A percentile compares a stretch with the other conserved stretches of the same genome.
Conservation (phyloP, 352 stramenopile genomes). For the Pythium coloratum region DNA sequence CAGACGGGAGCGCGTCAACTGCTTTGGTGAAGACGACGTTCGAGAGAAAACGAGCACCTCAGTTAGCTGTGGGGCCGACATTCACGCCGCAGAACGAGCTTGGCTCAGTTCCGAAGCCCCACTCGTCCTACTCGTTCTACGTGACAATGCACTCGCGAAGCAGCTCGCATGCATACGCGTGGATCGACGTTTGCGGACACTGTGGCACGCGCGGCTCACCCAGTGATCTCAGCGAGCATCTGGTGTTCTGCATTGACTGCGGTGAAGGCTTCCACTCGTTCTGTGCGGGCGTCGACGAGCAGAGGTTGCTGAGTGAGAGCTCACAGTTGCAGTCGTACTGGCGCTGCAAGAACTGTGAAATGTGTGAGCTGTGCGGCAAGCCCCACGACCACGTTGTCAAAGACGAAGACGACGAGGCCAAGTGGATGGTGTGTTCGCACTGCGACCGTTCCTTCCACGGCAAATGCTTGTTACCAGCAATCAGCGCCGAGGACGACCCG, state of each 20-base stretch:
- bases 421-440: conserved; percentile 26
- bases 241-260: conserved; percentile 97
- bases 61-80: not conserved
- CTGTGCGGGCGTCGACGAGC: conserved; percentile 66
- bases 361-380: conserved; percentile 93
- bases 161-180: conserved; percentile 85
- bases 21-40: conserved; percentile 24
- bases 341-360: conserved; percentile 95
- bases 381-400: conserved; percentile 30
- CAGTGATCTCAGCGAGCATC: conserved; percentile 33
- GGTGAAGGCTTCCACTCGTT: conserved; percentile 95
- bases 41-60: conserved; percentile 11
- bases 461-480: conserved; percentile 26
- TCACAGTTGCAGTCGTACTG: conserved; percentile 76
- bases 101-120: conserved; percentile 43
- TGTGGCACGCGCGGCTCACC: conserved; percentile 86
- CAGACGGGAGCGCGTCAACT: conserved; percentile 9
- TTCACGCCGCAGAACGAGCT: conserved; percentile 70
- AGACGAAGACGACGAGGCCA: conserved; percentile 13
- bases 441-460: conserved; percentile 34
- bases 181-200: conserved; percentile 91
- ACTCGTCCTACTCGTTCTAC: conserved; percentile 69
- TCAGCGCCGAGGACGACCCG: conserved; percentile 26
- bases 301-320: conserved; percentile 33
- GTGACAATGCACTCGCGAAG: conserved; percentile 72